phyloP scores from a whole-genome alignment of 2,329 filamentous ascomycete genomes.

The Microcyclosporella mali region DNA sequence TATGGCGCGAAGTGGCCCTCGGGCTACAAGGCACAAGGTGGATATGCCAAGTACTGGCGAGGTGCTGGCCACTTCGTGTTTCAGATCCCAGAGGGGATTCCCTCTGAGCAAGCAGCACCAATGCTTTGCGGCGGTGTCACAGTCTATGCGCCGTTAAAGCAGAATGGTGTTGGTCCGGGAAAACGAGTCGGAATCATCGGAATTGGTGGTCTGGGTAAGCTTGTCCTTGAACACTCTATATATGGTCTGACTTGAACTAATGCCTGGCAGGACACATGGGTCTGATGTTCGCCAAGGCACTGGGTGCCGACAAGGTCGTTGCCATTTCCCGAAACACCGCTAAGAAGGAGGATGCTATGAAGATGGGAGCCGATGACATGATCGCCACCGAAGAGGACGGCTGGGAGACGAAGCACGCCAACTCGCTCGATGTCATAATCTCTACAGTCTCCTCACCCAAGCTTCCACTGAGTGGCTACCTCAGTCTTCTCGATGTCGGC shows the following conservation, averaged over 20 bases:
- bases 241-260: too few species aligned
- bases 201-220: slow-evolving; percentile 53
- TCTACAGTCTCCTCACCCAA: slow-evolving; percentile 52
- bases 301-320: slow-evolving; percentile 62
- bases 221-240: too few species aligned
- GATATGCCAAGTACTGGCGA: slow-evolving; percentile 50
- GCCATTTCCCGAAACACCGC: slow-evolving; percentile 56
- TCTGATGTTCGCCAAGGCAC: slow-evolving; percentile 62
- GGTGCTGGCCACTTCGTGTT: slow-evolving; percentile 49
- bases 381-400: slow-evolving; percentile 54
- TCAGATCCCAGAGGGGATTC: slow-evolving; percentile 46
- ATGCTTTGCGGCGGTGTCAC: slow-evolving; percentile 76
- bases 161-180: slow-evolving; percentile 62
- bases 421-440: slow-evolving; percentile 53
- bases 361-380: slow-evolving; percentile 55
- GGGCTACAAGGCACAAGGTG: slow-evolving; percentile 53
- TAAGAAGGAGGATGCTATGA: slow-evolving; percentile 56
- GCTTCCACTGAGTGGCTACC: slow-evolving; percentile 59
- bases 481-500: slow-evolving; percentile 54
- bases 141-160: slow-evolving; percentile 61
- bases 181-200: slow-evolving; percentile 67
- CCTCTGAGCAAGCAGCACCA: slow-evolving; percentile 53
- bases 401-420: slow-evolving; percentile 52
- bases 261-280: too few species aligned
- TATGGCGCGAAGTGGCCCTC: slow-evolving; percentile 22